phyloP scores from a whole-genome alignment of 306 rosid species.

The Rosa rugosa region DNA sequence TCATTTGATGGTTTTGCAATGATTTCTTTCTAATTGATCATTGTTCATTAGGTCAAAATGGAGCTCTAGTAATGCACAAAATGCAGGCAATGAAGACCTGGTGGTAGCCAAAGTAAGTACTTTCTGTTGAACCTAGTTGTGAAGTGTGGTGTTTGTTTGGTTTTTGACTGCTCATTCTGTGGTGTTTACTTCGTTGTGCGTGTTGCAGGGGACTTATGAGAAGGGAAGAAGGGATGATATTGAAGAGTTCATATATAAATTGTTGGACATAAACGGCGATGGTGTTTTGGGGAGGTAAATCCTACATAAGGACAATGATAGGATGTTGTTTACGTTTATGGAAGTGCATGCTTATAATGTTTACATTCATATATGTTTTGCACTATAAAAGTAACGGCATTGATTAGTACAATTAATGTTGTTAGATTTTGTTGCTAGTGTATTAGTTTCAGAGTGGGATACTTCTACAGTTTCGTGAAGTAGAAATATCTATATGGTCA shows the following conservation, averaged over 20 bases:
- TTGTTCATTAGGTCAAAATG: no score
- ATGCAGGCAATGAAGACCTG: no score
- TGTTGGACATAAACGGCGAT: constrained; percentile 55
- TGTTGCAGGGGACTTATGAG: no score
- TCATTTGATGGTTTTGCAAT: no score
- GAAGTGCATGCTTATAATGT: background rate
- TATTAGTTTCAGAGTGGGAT: background rate
- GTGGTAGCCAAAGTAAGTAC: no score
- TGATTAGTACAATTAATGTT: background rate
- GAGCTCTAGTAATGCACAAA: no score
- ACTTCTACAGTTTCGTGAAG: background rate
- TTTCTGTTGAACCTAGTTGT: no score
- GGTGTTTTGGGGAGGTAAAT: constrained; percentile 51
- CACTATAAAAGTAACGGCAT: background rate
- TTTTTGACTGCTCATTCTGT: no score
- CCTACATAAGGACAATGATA: background rate
- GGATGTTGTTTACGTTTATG: background rate
- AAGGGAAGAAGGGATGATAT: no score
- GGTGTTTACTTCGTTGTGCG: no score
- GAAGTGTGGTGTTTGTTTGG: no score
- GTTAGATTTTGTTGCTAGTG: background rate
- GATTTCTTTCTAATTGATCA: no score
- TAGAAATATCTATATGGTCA: background rate
- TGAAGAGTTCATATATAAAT: constrained; percentile 63
- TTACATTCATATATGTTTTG: background rate